Conservation (phyloP, 352 stramenopile species). For the Pythium apleroticum region DNA sequence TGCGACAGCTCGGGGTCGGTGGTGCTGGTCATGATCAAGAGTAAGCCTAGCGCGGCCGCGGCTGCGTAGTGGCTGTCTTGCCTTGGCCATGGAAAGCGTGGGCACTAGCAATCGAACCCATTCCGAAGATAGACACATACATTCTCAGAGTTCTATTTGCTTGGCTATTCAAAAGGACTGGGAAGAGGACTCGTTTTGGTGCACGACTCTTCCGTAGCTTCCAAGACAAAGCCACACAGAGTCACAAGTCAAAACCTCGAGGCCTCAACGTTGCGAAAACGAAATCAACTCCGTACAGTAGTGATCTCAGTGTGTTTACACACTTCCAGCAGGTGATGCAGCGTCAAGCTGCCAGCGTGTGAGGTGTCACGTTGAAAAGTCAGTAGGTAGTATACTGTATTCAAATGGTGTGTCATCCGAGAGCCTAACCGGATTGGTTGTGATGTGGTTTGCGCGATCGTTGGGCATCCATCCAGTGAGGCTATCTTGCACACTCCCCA, state of each 20-base stretch:
- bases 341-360: no score
- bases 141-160: background rate
- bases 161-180: background rate
- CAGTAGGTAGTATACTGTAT: no score
- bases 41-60: no score
- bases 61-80: no score
- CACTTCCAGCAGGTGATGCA: no score
- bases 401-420: no score
- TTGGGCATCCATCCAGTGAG: background rate
- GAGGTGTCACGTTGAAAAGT: no score
- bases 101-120: background rate
- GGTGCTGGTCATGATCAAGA: background rate
- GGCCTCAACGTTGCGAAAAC: no score
- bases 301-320: no score
- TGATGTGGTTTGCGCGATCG: background rate
- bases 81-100: background rate
- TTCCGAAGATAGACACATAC: background rate
- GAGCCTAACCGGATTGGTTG: background rate
- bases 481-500: background rate
- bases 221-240: no score
- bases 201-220: background rate
- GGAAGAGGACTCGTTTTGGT: background rate
- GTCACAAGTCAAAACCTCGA: no score
- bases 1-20: conserved; percentile 1
- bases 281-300: no score